Percentiles rank a stretch among this genome's conserved stretches.
Evolutionary conservation across 139 green algal genomes (phyloP).

Genomic region (Edaphochlamys debaryana): DNA sequence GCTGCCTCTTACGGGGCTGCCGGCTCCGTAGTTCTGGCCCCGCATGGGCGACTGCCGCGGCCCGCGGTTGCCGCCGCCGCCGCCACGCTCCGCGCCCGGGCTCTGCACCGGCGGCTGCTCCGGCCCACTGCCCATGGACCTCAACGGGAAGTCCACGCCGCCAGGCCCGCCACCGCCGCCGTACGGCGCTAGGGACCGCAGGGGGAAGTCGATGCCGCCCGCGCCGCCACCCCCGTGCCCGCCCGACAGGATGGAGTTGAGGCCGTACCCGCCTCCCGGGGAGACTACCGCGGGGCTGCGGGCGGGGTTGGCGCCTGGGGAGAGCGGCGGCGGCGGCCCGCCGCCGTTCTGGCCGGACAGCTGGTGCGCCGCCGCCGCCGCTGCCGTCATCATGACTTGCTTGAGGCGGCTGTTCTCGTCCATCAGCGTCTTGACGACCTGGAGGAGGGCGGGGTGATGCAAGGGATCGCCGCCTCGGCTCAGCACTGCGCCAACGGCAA

Average conservation of each 20-base stretch:
- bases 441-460: too few relatives aligned
- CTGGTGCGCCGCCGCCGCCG: background rate
- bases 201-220: background rate
- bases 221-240: background rate
- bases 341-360: too few relatives aligned
- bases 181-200: background rate
- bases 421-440: slow-evolving; percentile 3
- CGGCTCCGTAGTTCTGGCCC: too few relatives aligned
- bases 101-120: too few relatives aligned
- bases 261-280: background rate
- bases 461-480: too few relatives aligned
- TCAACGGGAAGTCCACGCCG: background rate
- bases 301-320: background rate
- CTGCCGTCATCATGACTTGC: background rate
- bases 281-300: too few relatives aligned
- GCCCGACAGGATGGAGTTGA: background rate
- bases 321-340: too few relatives aligned
- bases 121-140: background rate
- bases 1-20: too few relatives aligned
- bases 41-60: too few relatives aligned
- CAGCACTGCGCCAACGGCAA: too few relatives aligned
- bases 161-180: background rate
- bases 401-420: slow-evolving; percentile 20
- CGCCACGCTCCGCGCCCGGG: too few relatives aligned
- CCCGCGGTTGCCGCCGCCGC: too few relatives aligned